Evolutionary conservation across 202 grass and related monocot genomes (phyloP).

Genomic region (Zoysia matrella): DNA sequence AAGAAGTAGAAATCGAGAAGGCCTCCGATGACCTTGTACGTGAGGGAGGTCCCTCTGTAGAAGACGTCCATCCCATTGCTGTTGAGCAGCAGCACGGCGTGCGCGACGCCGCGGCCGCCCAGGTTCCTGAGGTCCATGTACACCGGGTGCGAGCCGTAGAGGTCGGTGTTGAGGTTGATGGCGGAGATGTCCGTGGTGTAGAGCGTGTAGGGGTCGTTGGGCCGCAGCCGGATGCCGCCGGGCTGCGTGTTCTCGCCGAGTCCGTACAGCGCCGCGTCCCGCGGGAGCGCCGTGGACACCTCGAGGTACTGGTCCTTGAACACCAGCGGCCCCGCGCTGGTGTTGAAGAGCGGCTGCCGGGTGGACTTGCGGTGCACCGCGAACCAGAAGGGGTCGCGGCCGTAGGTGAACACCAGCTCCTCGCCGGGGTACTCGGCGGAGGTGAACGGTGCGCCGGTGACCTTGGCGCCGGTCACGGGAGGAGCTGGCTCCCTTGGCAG

Average conservation of each 20-base stretch:
- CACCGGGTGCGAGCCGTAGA: constrained; percentile 94
- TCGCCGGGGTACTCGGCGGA: constrained; percentile 58
- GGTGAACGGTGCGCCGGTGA: constrained; percentile 42
- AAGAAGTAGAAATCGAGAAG: constrained; percentile 98
- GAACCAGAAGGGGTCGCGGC: constrained; percentile 75
- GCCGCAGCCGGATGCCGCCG: constrained; percentile 66
- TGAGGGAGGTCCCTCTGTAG: constrained; percentile 72
- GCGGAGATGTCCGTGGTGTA: constrained; percentile 87
- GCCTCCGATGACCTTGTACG: constrained; percentile 91
- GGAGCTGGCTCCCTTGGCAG: constrained; percentile 67
- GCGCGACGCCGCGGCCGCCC: constrained; percentile 59
- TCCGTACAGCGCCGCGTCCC: constrained; percentile 72
- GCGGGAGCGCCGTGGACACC: constrained; percentile 66
- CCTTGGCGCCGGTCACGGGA: constrained; percentile 27
- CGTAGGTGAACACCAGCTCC: constrained; percentile 71
- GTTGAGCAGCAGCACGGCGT: constrained; percentile 93
- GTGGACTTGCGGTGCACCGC: constrained; percentile 67
- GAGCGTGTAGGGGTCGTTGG: constrained; percentile 88
- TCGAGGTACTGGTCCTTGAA: constrained; percentile 99
- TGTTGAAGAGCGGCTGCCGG: constrained; percentile 75
- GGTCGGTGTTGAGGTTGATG: constrained; percentile 92
- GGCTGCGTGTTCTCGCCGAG: constrained; percentile 96
- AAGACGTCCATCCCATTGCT: constrained; percentile 96
- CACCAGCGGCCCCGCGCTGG: constrained; percentile 60
- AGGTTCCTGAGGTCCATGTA: constrained; percentile 82